Conservation (phyloP, 2,329 filamentous ascomycete genomes). For the Fusarium algeriense region DNA sequence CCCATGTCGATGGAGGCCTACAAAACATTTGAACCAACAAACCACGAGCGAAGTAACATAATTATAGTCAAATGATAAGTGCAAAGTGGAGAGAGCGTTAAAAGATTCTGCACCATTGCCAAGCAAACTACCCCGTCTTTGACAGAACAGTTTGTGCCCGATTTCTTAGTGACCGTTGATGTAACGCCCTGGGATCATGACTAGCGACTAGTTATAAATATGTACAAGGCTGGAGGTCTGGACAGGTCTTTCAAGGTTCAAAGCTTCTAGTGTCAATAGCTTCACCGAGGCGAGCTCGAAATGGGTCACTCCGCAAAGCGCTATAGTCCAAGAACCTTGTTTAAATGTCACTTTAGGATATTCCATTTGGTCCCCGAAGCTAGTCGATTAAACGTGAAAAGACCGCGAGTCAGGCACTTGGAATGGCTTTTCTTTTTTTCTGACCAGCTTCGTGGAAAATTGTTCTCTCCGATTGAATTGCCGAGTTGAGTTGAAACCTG, state of each 20-base stretch:
- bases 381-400: not conserved
- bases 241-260: not conserved
- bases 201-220: constrained; percentile 3
- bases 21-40: not conserved
- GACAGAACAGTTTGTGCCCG: not conserved
- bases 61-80: not conserved
- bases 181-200: not conserved
- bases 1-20: not conserved
- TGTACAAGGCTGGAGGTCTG: constrained; percentile 10
- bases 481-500: constrained; percentile 12
- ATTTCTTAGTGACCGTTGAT: not conserved
- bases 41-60: not conserved
- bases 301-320: constrained; percentile 1
- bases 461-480: not conserved
- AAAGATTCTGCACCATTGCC: not conserved
- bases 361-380: not conserved
- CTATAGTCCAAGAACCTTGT: not conserved
- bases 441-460: not conserved
- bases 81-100: not conserved
- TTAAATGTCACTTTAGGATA: not conserved
- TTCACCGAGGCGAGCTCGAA: not conserved
- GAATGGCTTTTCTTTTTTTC: not conserved
- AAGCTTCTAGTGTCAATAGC: not conserved
- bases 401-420: not conserved
- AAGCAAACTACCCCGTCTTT: not conserved